Evolutionary conservation across 768 basidiomycete species (phyloP).

Genomic region (Russula sp.): DNA sequence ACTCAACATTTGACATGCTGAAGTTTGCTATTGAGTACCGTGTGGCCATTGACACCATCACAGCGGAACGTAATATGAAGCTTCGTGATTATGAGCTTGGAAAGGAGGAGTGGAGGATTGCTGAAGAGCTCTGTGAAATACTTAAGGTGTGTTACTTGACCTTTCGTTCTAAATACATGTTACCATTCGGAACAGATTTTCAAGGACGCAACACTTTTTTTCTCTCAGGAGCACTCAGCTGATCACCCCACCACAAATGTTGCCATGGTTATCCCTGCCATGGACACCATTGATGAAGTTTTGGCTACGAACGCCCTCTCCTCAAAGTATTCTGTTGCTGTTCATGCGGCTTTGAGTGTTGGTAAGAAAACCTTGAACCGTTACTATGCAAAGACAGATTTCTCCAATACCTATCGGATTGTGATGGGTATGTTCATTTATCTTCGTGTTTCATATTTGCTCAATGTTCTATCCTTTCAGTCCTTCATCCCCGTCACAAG

Average conservation of each 20-base stretch:
- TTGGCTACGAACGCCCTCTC: slow-evolving; percentile 22
- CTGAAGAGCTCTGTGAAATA: not conserved
- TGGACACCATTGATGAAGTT: not conserved
- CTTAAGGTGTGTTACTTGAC: not conserved
- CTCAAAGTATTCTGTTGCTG: slow-evolving; percentile 20
- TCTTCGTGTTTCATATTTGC: not conserved
- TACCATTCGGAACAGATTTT: not conserved
- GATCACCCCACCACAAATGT: not conserved
- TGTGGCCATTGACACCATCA: not conserved
- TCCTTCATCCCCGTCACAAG: not conserved
- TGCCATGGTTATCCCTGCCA: not conserved
- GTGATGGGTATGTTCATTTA: slow-evolving; percentile 31
- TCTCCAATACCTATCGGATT: slow-evolving; percentile 31
- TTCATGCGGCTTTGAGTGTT: slow-evolving; percentile 28
- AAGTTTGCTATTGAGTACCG: too few species aligned
- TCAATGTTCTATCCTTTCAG: not conserved
- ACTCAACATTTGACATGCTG: too few species aligned
- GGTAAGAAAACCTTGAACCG: slow-evolving; percentile 31
- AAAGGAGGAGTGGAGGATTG: not conserved
- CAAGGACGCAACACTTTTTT: slow-evolving; percentile 7
- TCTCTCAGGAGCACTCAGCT: not conserved
- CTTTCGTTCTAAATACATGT: not conserved
- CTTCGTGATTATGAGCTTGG: not conserved
- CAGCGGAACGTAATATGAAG: not conserved
- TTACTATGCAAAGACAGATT: slow-evolving; percentile 32